Base-by-base conservation (phyloP, 352 stramenopile genomes). In the Elongisporangium anandrum region DNA sequence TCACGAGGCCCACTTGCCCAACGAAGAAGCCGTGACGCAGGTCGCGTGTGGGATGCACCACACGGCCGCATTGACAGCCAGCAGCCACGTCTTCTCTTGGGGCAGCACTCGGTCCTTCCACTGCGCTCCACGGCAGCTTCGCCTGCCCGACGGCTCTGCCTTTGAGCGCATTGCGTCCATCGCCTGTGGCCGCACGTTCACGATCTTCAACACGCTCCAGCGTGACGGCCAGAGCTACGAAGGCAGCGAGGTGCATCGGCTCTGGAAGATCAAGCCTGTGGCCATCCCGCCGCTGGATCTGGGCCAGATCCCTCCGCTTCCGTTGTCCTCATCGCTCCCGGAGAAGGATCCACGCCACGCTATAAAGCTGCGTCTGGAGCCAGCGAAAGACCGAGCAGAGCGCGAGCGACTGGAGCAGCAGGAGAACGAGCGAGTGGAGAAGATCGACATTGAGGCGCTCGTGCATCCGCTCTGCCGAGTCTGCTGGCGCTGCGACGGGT, bases 401-500 rank as follows among this genome's bases (percentile, higher is more conserved):
- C 67, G 75, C 24, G 69, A 77, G 50, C 50, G 57, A 4, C 52
- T 73, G 19, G 75, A 90, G 38, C 24, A 59, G 1, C 58, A 61
- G 10, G 77, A 81, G 20, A 69, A 63, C 12, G 61, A 77, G 41
- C 66, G 75, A 4, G 72, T 92, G 50, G 80, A 92, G 2, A 69
- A 73, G 1, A 81, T 94, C 29, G 75, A 92, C 47, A 78, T 94
- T 10, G 61, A 88, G 24, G 62, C 67, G 1, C 73, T 90, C 59
- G 68, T 90, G 4, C 81, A 93, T 41, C 84, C 84, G 15, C 50
- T 90, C 4, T 94, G 84, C 54, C 81, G 84, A 9, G 64, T 94
- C 0, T 94, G 84, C 59, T 92, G 81, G 84, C 71, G 75, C 2
- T 94, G 84, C 52, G 60, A 90, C 50, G 84, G 84, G 2, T 94